Percentiles rank a stretch among this genome's conserved stretches.
These are phyloP conservation scores for Ceratocystis cacaofunesta DNA, from an alignment of 2,329 filamentous ascomycete species.

Conservation along the genomic window DNA sequence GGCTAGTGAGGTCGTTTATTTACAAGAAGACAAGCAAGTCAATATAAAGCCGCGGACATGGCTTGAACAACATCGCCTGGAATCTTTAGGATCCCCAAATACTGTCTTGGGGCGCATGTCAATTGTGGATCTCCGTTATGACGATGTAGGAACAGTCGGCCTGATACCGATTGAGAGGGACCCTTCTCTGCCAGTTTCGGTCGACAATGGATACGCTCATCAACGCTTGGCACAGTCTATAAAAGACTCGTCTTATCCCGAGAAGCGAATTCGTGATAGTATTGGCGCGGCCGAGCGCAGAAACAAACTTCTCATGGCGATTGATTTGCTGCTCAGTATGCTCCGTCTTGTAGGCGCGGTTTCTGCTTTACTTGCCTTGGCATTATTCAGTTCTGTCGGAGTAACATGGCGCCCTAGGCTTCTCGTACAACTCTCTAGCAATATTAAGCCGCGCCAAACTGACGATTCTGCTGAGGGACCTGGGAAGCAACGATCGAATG, in stretches of 20 bases:
- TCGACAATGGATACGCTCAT: conserved; percentile 45
- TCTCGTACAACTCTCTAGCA: conserved; percentile 33
- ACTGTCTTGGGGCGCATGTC: conserved; percentile 36
- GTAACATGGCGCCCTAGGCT: conserved; percentile 26
- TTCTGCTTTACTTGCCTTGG: conserved; percentile 34
- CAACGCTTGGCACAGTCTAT: conserved; percentile 53
- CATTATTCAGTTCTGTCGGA: conserved; percentile 4
- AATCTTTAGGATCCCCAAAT: conserved; percentile 53
- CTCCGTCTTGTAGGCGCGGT: conserved; percentile 48
- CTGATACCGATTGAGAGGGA: conserved; percentile 39
- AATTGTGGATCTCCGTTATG: conserved; percentile 34
- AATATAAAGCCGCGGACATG: conserved; percentile 66
- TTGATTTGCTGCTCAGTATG: conserved; percentile 64
- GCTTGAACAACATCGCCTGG: conserved; percentile 75
- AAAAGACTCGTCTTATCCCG: conserved; percentile 22
- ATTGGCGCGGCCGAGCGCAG: conserved; percentile 68
- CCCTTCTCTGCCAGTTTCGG: conserved; percentile 25
- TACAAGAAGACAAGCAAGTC: conserved; percentile 74
- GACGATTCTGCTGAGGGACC: conserved; percentile 1
- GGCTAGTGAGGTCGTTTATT: conserved; percentile 86
- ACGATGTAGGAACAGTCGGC: conserved; percentile 39
- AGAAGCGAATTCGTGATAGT: conserved; percentile 40
- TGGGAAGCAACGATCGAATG: conserved; percentile 25
- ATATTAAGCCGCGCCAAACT: conserved; percentile 8
- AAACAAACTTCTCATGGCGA: conserved; percentile 60